Evolutionary conservation across 495 filamentous ascomycete genomes (phyloP), one percentile per base, ranked within the genome.

Genomic region (Aspergillus funiculosus): DNA sequence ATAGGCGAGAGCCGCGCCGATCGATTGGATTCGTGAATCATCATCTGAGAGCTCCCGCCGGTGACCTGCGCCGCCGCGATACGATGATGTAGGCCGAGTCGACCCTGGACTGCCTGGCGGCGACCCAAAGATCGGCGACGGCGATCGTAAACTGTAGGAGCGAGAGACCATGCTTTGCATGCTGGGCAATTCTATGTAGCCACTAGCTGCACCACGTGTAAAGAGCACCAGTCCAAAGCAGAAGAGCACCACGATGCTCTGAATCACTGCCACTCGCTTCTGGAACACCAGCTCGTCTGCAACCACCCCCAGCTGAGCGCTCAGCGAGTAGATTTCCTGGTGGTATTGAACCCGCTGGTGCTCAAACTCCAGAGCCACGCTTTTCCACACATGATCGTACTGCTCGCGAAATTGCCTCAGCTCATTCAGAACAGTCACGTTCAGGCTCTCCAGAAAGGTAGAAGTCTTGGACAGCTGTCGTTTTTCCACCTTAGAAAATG

Each of bases 371-470:
- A 95, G 80, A 11, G 95, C 85, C 24, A 94, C 95, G 14, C 81
- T 86, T 58, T 94, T 91, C 89, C 92, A 95, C 17, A 96, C 83
- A 54, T 95, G 87, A 55, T 98, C 94, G 66, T 98, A 97, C 54
- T 94, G 86, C 32, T 80, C 75, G 50, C 85, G 70, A 50, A 92
- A 88, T 39, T 79, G 80, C 49, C 79, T 82, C 15, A 98, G 72
- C 59, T 97, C 92, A 19, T 74, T 76, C n/a, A 92, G 71, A 7
- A 96, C 90, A 0, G 89, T 95, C 15, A 73, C 72, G 62, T 98
- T 97, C 10, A 98, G 72, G 13, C 75, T 80, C 52, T 89, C 79
- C 17, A 98, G 74, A 61, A 96, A 95, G 6, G 69, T 73, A 24
- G 80, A 82, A 5, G 90, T 89, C 59, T 92, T 94, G 22, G 77